Evolutionary conservation across 768 basidiomycete genomes (phyloP).

Genomic region (Phlegmacium glaucopus): DNA sequence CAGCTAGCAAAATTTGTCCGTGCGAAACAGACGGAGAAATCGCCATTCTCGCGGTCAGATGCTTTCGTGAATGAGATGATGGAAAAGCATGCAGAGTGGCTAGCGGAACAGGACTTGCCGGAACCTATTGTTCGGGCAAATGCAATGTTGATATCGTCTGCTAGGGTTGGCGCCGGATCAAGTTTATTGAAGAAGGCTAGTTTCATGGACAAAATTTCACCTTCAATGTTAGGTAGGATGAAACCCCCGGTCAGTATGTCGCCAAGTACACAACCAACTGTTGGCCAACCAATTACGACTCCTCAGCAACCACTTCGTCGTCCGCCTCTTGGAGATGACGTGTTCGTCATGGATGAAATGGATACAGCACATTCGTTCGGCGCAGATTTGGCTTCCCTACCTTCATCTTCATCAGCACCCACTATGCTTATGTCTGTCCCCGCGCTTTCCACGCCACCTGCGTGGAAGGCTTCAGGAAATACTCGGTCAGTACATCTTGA

Average conservation of each 20-base stretch:
- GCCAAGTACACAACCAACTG: neutral
- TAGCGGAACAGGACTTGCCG: conserved; percentile 67
- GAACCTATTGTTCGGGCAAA: conserved; percentile 32
- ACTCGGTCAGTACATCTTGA: conserved; percentile 43
- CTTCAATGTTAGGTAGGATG: conserved; percentile 1
- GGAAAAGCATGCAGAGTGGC: conserved; percentile 66
- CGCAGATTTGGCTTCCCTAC: neutral
- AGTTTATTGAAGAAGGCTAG: conserved; percentile 8
- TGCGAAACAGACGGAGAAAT: conserved; percentile 58
- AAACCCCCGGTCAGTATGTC: neutral
- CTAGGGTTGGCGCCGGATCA: neutral
- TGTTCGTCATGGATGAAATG: conserved; percentile 83
- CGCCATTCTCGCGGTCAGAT: conserved; percentile 61
- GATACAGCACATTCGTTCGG: conserved; percentile 25
- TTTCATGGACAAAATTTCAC: too few relatives aligned
- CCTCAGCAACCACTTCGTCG: conserved; percentile 25
- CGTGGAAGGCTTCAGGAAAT: conserved; percentile 47
- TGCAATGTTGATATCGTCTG: conserved; percentile 21
- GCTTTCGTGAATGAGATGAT: conserved; percentile 51
- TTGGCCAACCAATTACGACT: conserved; percentile 9
- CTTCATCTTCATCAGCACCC: conserved; percentile 25
- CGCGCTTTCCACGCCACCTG: conserved; percentile 18
- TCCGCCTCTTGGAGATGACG: conserved; percentile 53
- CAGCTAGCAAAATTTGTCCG: conserved; percentile 61
- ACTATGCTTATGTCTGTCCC: conserved; percentile 16